Base-by-base conservation (phyloP, 768 basidiomycete genomes). In the Tubosaeta brunneosetosa region DNA sequence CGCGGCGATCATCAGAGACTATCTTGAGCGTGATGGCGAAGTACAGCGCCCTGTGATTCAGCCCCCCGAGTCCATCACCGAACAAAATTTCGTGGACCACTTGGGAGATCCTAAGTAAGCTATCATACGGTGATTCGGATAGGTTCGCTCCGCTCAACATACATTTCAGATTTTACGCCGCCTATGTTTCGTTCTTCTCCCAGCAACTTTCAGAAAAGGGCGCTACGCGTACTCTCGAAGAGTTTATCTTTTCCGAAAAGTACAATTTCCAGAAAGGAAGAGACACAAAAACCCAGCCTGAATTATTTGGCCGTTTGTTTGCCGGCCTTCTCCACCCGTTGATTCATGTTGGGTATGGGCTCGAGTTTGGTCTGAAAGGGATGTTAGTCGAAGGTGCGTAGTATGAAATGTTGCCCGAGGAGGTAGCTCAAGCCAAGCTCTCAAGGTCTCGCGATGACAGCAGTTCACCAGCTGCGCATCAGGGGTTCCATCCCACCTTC, bases 341-440 rank as follows among this genome's bases (percentile, higher is more conserved):
- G 50, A 86, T 88, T 42, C 82, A 86, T 59, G 57, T 70, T 9
- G 85, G 83, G 3, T 77, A 81, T 57, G 86, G 85, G 0, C 53
- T 73, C 3, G 87, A 88, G 64, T 86, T 88, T 53, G 76, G 76
- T 8, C 45, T 87, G 34, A 79, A 76, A 14, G 86, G 85, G 1
- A 72, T 85, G 62, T 59, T 83, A 1, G 77, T 77, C 4, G 85
- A 88, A 74, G 86, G 85, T 82, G 16, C 8, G 54, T 32, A 22
- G 7, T 16, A 3, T 32, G 4, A 8, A 29, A 19, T 13, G 6
- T 4, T 25, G 19, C n/a, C 9, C 10, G 13, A 1, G n/a, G 14
- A 52, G 22, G 7, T 37, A 27, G 10, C 11, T 16, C 22, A 36
- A 26, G 3, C 19, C 40, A 7, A 2, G 54, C 2, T 29, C 33